phyloP scores from a whole-genome alignment of 192 early-diverging fungal genomes.

The Backusella mclennaniae region DNA sequence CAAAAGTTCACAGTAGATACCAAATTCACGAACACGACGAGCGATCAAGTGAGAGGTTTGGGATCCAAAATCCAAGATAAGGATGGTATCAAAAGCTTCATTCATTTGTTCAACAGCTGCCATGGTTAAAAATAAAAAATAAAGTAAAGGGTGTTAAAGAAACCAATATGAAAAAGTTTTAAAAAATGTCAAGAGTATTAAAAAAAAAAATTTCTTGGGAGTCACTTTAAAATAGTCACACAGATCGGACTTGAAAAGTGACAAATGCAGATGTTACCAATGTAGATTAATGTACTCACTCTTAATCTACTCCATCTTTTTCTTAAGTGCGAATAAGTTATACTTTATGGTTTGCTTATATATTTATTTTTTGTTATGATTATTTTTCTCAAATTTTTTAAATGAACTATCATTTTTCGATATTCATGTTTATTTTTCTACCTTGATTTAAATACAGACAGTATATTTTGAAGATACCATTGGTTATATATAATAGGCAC shows the following conservation, averaged over 20 bases:
- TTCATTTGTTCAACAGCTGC: conserved; percentile 55
- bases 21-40: conserved; percentile 91
- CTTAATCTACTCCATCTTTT: background rate
- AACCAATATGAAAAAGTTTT: conserved; percentile 1
- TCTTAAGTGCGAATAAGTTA: background rate
- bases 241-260: background rate
- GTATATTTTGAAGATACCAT: background rate
- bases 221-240: conserved; percentile 3
- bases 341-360: background rate
- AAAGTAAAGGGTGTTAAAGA: background rate
- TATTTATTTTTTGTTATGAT: background rate
- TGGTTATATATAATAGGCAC: background rate
- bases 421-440: background rate
- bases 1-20: conserved; percentile 98
- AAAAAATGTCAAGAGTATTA: background rate
- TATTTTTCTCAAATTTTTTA: background rate
- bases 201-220: background rate
- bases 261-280: background rate
- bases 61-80: conserved; percentile 99
- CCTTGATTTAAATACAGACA: background rate
- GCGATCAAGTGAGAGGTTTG: conserved; percentile 99
- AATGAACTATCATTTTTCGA: no score
- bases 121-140: conserved; percentile 13
- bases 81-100: conserved; percentile 90
- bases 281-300: conserved; percentile 1